These are phyloP conservation scores for Panus rudis DNA, from an alignment of 768 basidiomycete species.

Conservation along the genomic window DNA sequence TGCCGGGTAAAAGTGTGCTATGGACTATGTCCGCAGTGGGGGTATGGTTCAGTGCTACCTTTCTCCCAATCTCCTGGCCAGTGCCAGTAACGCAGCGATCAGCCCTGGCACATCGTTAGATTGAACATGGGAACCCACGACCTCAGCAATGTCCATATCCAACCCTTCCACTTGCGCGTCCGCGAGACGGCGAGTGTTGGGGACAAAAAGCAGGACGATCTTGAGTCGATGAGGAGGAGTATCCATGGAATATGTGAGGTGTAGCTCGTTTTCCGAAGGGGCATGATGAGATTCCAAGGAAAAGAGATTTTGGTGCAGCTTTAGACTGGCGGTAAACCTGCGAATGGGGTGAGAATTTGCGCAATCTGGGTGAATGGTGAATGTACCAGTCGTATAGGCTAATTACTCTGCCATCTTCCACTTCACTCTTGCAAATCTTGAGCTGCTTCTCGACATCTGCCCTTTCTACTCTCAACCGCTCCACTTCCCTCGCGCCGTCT, in stretches of 20 bases:
- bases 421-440: slow-evolving; percentile 42
- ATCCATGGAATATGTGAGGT: slow-evolving; percentile 54
- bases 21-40: too few species aligned
- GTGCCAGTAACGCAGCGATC: slow-evolving; percentile 51
- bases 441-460: slow-evolving; percentile 69
- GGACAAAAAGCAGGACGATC: slow-evolving; percentile 59
- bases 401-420: slow-evolving; percentile 56
- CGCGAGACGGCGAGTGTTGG: slow-evolving; percentile 60
- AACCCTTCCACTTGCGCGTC: slow-evolving; percentile 49
- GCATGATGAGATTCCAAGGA: slow-evolving; percentile 52
- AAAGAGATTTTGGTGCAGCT: slow-evolving; percentile 55
- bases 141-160: slow-evolving; percentile 49
- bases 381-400: slow-evolving; percentile 67
- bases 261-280: slow-evolving; percentile 71
- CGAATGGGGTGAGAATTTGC: neutral
- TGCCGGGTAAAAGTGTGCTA: too few species aligned
- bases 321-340: slow-evolving; percentile 69
- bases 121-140: slow-evolving; percentile 55
- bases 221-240: slow-evolving; percentile 30
- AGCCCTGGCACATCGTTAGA: slow-evolving; percentile 61
- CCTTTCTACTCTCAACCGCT: slow-evolving; percentile 50
- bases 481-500: slow-evolving; percentile 44
- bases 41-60: too few species aligned
- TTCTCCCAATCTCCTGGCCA: too few species aligned
- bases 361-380: neutral